phyloP scores from a whole-genome alignment of 441 rosid species.

The Aquilaria agallochum region DNA sequence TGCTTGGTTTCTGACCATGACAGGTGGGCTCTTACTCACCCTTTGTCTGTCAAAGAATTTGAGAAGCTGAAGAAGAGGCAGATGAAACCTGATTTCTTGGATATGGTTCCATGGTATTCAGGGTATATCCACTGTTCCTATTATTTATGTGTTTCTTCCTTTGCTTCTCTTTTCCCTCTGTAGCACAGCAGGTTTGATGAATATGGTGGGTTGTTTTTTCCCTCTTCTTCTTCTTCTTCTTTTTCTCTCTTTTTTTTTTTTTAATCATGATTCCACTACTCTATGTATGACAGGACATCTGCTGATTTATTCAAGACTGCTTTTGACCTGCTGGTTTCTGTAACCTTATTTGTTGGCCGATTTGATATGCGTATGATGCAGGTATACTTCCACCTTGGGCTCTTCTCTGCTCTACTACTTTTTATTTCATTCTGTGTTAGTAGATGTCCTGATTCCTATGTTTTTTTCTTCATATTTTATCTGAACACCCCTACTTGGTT shows the following conservation, averaged over 20 bases:
- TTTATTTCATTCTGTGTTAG: neutral
- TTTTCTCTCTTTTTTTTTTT: slow-evolving; percentile 15
- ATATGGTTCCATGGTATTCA: slow-evolving; percentile 99
- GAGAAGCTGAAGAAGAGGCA: slow-evolving; percentile 83
- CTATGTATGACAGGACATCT: slow-evolving; percentile 78
- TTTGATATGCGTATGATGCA: slow-evolving; percentile 99
- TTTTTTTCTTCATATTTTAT: neutral
- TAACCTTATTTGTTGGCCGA: slow-evolving; percentile 97
- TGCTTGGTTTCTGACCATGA: slow-evolving; percentile 17
- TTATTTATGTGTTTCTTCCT: slow-evolving; percentile 7
- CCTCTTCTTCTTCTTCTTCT: neutral
- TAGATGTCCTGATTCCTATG: slow-evolving; percentile 1
- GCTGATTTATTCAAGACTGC: slow-evolving; percentile 98
- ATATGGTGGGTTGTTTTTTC: neutral
- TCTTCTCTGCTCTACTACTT: slow-evolving; percentile 9
- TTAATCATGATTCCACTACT: neutral
- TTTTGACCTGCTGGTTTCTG: slow-evolving; percentile 97
- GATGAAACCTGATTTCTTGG: slow-evolving; percentile 93
- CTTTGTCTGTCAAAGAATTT: slow-evolving; percentile 73
- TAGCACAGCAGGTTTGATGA: neutral
- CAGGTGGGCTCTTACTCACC: slow-evolving; percentile 99
- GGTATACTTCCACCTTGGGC: slow-evolving; percentile 34
- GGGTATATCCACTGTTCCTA: slow-evolving; percentile 47
- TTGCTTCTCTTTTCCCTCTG: neutral
- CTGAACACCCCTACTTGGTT: neutral